Base-by-base conservation (phyloP, 225 moss, liverwort and hornwort species). In the Pseudoscleropodium purum region DNA sequence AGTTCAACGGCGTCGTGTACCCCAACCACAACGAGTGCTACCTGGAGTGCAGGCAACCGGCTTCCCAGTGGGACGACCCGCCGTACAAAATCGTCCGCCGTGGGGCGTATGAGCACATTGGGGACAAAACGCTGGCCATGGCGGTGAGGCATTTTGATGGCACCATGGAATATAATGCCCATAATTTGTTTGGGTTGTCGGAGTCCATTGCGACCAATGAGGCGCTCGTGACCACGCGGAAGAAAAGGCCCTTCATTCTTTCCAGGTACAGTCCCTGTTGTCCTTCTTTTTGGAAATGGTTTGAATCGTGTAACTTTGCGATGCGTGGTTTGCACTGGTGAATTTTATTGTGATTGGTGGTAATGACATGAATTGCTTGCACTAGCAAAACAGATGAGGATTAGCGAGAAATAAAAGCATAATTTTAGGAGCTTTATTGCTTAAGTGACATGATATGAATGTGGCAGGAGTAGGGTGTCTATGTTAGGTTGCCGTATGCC, bases 201-300 rank as follows among this genome's bases (percentile, higher is more conserved):
- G 97, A 99, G 88, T 87, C 95, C 23, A 93, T 97, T 13, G 92
- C 92, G 11, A 99, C 97, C 6, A 92, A 96, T 56, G 88, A 90
- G 80, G 98, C 95, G 7, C 94, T 99, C 10, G 65, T 56, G 33
- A 39, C 84, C 19, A 67, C 91, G 21, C 90, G 92, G 3, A 95
- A 93, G 75, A 99, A 94, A 79, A 91, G 98, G 11, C 96, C 98
- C 23, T 99, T 99, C 82, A 56, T 99, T 45, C 95, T 99, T 26
- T 79, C 96, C 36, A 93, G 94, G 94, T 93, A 64, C 24, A 18
- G 41, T 59, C 29, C 5, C 21, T 16, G 7, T 36, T 43, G 19
- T 19, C 19, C 51, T 39, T 34, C 33, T 45, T 61, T 26, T 36
- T 25, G 61, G 43, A 61, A 85, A 26, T 45, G 24, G 75, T 60